Conservation (phyloP, 805 yeast genomes). For the Diddensiella transvaalensis region DNA sequence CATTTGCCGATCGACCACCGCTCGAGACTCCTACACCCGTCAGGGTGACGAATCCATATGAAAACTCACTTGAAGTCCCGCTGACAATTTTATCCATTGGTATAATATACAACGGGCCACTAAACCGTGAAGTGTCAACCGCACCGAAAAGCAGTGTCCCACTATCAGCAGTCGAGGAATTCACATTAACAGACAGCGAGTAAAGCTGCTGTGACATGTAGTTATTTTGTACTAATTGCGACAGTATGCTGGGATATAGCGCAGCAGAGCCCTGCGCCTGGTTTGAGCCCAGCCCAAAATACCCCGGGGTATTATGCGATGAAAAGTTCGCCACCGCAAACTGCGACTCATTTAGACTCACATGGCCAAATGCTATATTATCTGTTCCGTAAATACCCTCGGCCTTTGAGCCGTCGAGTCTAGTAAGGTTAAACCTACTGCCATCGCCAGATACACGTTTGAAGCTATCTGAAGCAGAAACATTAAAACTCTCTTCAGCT, state of each 20-base stretch:
- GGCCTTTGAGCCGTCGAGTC: constrained; percentile 7
- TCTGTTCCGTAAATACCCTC: constrained; percentile 18
- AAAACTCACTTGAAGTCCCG: neutral
- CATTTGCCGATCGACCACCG: constrained; percentile 3
- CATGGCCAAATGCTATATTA: constrained; percentile 5
- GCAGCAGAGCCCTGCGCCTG: neutral
- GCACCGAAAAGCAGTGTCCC: constrained; percentile 26
- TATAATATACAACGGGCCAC: constrained; percentile 19
- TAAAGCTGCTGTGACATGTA: constrained; percentile 9
- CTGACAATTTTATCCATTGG: constrained; percentile 10
- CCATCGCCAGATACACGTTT: neutral
- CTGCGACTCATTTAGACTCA: constrained; percentile 3
- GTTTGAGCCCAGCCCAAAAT: constrained; percentile 15
- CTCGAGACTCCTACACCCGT: constrained; percentile 14
- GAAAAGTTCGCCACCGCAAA: constrained; percentile 14
- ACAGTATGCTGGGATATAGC: neutral
- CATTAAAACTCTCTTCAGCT: constrained; percentile 2
- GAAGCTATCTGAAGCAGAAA: constrained; percentile 3
- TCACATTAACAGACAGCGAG: constrained; percentile 9
- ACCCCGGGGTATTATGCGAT: constrained; percentile 9
- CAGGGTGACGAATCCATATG: constrained; percentile 17
- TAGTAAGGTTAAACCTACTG: constrained; percentile 9
- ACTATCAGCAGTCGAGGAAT: neutral
- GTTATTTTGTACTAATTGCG: constrained; percentile 2
- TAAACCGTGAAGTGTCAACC: constrained; percentile 20